Base-by-base conservation (phyloP, 2,329 filamentous ascomycete species). In the Scedosporium aurantiacum region DNA sequence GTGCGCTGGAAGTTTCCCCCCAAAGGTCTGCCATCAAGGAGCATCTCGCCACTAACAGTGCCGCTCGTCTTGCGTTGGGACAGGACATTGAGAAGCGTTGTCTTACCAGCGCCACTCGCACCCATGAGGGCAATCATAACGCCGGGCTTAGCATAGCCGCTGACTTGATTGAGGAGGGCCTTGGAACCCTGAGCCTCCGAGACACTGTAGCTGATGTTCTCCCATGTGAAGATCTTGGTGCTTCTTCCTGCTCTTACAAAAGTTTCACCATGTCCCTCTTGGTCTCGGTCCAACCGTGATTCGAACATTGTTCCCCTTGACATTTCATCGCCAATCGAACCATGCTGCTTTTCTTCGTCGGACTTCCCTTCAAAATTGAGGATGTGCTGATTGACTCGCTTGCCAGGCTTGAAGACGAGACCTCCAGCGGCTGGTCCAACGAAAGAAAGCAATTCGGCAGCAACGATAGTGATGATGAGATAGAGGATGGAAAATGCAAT, bases 71-170 rank as follows among this genome's bases (percentile, higher is more conserved):
- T 59, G 2, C 86, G 79, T 62, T 84, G 82, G 7, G 91, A 89
- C 10, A 95, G 83, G 4, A 89, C 83, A 70, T 95, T 92, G 45
- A 96, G 79, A 0, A 96, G 79, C 0, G 90, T 95, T 0, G 91
- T 94, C 72, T 96, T 96, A 58, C 91, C 91, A 62, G 84, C 80
- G 5, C 82, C 82, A 41, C 78, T 81, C 6, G 90, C 90, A 25
- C 91, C 91, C 89, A 95, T 93, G 56, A 95, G 74, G 47, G 90
- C 91, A 63, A 91, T 80, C 50, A 92, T 76, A 68, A 91, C 86
- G 37, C 88, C 89, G 79, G 68, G 28, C 60, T 58, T 62, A 41
- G 61, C 62, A 21, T 65, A 52, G 18, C 67, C 67, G 3, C 60
- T 50, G n/a, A 62, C 16, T 47, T 64, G 63, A 28, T 63, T 57